Conservation (phyloP, 1,284 basidiomycete species). For the Irpex rosettiformis region DNA sequence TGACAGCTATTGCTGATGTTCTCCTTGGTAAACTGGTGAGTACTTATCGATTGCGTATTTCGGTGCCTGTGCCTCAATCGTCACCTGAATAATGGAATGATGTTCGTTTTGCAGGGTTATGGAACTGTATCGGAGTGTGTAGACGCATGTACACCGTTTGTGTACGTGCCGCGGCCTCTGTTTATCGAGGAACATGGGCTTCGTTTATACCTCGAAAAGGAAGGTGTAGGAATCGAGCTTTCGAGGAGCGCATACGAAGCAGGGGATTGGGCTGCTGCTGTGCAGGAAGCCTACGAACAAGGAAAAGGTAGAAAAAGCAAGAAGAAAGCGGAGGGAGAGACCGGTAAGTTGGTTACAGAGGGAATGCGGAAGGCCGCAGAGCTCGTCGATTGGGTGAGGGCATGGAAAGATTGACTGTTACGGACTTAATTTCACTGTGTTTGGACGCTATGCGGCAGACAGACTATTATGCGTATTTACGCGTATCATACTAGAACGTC, state of each 20-base stretch:
- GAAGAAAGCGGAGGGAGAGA: constrained; percentile 38
- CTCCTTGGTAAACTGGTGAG: constrained; percentile 71
- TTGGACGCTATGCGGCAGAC: no score
- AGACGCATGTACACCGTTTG: constrained; percentile 68
- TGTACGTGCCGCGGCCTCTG: constrained; percentile 71
- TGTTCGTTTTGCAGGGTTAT: constrained; percentile 45
- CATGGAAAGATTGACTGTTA: constrained; percentile 25
- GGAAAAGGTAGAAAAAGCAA: constrained; percentile 43
- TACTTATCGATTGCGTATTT: constrained; percentile 7
- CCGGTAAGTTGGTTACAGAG: constrained; percentile 37
- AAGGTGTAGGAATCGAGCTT: constrained; percentile 45
- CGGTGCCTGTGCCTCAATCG: neutral
- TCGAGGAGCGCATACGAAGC: constrained; percentile 58
- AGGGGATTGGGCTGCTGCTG: constrained; percentile 62
- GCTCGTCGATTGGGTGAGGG: constrained; percentile 48
- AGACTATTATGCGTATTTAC: neutral
- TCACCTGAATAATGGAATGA: neutral
- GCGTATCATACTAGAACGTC: neutral
- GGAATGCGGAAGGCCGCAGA: constrained; percentile 45
- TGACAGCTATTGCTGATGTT: constrained; percentile 73
- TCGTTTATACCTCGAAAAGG: constrained; percentile 52
- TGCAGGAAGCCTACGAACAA: constrained; percentile 51
- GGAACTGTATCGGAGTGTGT: constrained; percentile 73
- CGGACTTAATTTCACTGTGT: neutral
- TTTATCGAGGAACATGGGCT: constrained; percentile 80